phyloP scores from a whole-genome alignment of 2,329 filamentous ascomycete species.

The Amauroascus niger region DNA sequence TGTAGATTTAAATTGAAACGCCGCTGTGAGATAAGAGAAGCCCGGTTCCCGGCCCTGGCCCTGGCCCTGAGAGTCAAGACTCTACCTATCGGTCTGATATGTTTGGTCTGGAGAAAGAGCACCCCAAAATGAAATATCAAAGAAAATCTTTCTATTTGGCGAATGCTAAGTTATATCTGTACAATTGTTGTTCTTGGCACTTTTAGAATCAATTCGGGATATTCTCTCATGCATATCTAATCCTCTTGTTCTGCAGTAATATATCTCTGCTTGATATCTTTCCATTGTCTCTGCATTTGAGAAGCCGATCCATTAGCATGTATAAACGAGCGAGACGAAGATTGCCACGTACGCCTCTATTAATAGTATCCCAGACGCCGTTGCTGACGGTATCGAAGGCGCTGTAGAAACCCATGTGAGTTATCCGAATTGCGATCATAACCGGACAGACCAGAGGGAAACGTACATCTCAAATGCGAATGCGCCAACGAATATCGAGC shows the following conservation, averaged over 20 bases:
- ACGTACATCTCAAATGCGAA: slow-evolving; percentile 91
- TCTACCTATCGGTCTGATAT: too few species aligned
- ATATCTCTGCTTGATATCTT: slow-evolving; percentile 93
- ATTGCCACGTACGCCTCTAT: slow-evolving; percentile 67
- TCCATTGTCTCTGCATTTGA: slow-evolving; percentile 95
- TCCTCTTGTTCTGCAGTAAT: slow-evolving; percentile 56
- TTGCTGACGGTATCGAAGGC: slow-evolving; percentile 74
- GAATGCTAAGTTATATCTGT: slow-evolving; percentile 9
- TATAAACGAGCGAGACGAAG: neutral
- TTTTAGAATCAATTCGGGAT: neutral
- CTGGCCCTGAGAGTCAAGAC: too few species aligned
- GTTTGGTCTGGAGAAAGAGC: too few species aligned
- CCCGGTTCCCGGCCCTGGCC: too few species aligned
- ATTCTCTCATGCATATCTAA: slow-evolving; percentile 16
- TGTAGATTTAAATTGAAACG: too few species aligned
- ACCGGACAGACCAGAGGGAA: neutral
- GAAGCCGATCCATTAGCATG: slow-evolving; percentile 14
- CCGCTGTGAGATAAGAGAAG: too few species aligned
- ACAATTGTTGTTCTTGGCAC: slow-evolving; percentile 4
- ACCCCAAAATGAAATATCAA: neutral
- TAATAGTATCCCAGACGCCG: slow-evolving; percentile 80
- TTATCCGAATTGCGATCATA: neutral
- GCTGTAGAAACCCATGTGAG: slow-evolving; percentile 41
- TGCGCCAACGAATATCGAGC: slow-evolving; percentile 71
- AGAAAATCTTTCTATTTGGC: slow-evolving; percentile 10